Base-by-base conservation (phyloP, 2,329 filamentous ascomycete species). In the Fusarium sp. region DNA sequence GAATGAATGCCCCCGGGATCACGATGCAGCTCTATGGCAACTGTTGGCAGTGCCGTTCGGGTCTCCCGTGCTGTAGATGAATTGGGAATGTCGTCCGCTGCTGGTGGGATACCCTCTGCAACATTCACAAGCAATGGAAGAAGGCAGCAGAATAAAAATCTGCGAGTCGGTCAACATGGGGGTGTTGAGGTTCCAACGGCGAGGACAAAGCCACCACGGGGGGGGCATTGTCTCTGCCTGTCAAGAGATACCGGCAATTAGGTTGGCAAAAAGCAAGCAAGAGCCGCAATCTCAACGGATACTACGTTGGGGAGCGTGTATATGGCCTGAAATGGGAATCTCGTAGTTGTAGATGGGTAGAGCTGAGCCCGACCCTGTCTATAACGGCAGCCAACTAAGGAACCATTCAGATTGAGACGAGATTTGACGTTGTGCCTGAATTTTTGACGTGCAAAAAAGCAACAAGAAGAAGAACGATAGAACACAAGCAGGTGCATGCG, bases 181-280 rank as follows among this genome's bases (percentile, higher is more conserved):
- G 20, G 40, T 22, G 42, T 31, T 33, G 10, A 20, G 52, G 50
- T 22, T 60, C 45, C 54, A 69, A 56, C 50, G 29, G 31, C n/a
- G 27, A 58, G 38, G 56, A 13, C 42, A 65, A 69, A 73, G 70
- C 66, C 70, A 70, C 71, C 16, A 68, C 33, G 38, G 45, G 22
- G 22, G 45, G 14, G 22, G 42, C 50, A 54, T 54, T 29, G 50
- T 33, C 27, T 31, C 18, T 54, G 50, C 16, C 25, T 54, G 47
- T 33, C 27, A 56, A 27, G 45, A 50, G 50, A 33, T 56, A 45
- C 45, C 45, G 45, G 45, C 45, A 50, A 50, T 50, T 27, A 16
- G 45, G 45, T 50, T 45, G 11, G 13, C 42, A 20, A 69, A 65
- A 68, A 63, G 54, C 18, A 73, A 67, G 22, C 33, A 70, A 57